Evolutionary conservation across 2,329 filamentous ascomycete genomes (phyloP).

Genomic region (Fusarium xyrophilum): DNA sequence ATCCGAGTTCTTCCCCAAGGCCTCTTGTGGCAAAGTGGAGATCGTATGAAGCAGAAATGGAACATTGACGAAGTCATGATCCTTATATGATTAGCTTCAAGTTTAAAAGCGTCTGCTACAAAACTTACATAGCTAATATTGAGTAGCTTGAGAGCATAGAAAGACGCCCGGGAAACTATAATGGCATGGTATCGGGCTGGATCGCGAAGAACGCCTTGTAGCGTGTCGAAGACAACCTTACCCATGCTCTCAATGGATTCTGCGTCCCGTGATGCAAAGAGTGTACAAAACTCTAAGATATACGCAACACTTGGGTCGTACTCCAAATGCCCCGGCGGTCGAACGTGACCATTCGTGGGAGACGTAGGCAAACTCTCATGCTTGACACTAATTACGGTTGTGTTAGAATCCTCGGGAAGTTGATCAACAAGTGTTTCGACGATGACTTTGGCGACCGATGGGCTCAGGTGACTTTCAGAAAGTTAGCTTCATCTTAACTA

Average conservation of each 20-base stretch:
- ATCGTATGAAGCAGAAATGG: conserved; percentile 92
- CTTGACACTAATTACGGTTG: conserved; percentile 87
- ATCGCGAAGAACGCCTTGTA: conserved; percentile 85
- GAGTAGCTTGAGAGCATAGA: conserved; percentile 84
- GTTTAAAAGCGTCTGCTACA: neutral
- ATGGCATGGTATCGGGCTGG: conserved; percentile 79
- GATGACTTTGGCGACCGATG: conserved; percentile 42
- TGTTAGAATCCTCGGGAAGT: conserved; percentile 81
- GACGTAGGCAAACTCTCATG: conserved; percentile 74
- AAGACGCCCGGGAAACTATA: conserved; percentile 82
- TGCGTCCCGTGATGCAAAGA: conserved; percentile 77
- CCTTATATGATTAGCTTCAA: conserved; percentile 56
- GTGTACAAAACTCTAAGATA: conserved; percentile 87
- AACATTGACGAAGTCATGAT: conserved; percentile 88
- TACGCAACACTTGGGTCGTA: conserved; percentile 92
- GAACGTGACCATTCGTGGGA: conserved; percentile 60
- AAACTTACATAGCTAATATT: conserved; percentile 81
- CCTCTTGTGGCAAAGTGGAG: conserved; percentile 81
- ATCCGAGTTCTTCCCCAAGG: conserved; percentile 76
- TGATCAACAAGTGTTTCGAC: conserved; percentile 79
- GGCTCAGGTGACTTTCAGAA: conserved; percentile 48
- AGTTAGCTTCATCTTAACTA: neutral
- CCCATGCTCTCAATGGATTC: conserved; percentile 76
- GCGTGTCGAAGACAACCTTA: conserved; percentile 77
- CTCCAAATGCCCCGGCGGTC: conserved; percentile 53